Percentiles rank a stretch among this genome's conserved stretches.
Evolutionary conservation across 23 red algal genomes (phyloP).

Genomic region (Gracilaria domingensis): DNA sequence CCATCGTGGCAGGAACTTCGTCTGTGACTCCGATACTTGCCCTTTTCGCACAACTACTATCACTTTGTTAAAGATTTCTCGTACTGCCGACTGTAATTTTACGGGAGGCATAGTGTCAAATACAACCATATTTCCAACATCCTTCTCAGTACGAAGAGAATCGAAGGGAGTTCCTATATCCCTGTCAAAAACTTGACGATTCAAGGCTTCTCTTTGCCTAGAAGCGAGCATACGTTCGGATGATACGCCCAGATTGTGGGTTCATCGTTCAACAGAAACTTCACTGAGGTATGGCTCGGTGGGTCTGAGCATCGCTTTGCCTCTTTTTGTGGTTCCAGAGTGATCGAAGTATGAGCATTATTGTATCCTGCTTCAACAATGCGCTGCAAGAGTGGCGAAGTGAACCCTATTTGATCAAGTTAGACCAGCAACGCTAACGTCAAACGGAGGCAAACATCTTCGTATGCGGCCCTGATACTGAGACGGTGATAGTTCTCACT

Average conservation of each 20-base stretch:
- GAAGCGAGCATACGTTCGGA: not conserved
- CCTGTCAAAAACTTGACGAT: not conserved
- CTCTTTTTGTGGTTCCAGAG: not conserved
- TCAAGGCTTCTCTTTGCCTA: not conserved
- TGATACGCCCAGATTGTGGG: too few relatives aligned
- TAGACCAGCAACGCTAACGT: not conserved
- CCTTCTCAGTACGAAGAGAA: not conserved
- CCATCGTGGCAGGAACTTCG: not conserved
- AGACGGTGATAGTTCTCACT: not conserved
- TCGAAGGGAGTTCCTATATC: not conserved
- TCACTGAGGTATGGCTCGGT: not conserved
- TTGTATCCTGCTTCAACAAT: too few relatives aligned
- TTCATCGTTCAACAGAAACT: not conserved
- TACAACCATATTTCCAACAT: not conserved
- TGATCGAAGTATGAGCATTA: too few relatives aligned
- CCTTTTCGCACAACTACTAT: not conserved
- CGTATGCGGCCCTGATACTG: slow-evolving; percentile 42
- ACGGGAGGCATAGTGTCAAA: not conserved
- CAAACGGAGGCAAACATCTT: slow-evolving; percentile 27
- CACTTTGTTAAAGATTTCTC: not conserved
- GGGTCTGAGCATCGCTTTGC: not conserved
- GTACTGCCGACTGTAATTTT: not conserved
- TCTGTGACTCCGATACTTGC: not conserved
- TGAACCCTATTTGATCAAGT: not conserved
- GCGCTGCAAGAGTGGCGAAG: not conserved